Evolutionary conservation across 2,329 filamentous ascomycete species (phyloP), one percentile per base, ranked within the genome.

Genomic region (Clathrospora elynae): DNA sequence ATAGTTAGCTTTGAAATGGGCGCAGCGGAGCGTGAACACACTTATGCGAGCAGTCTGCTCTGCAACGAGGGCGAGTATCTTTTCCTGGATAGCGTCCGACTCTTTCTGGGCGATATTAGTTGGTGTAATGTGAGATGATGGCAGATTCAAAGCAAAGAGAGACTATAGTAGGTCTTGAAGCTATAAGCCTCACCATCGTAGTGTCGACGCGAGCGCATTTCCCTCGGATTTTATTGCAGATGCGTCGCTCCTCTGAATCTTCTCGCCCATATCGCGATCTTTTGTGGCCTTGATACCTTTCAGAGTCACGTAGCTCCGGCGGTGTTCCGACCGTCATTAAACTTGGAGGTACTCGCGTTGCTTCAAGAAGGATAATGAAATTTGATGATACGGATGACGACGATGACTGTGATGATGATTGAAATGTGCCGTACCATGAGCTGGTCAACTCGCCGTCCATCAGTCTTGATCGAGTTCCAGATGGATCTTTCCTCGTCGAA

Each of bases 401-500:
- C 23, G 37, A 32, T 35, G 12, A 9, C n/a, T 17, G 10, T 22
- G n/a, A 31, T 19, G 32, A 23, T 30, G 12, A 13, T 16, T 19
- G 30, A 35, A 18, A 36, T 29, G 34, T 26, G 12, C 60, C 74
- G 66, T 71, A 77, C 75, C 59, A 75, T 71, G 55, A 76, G 71
- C 25, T 57, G 60, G 44, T 78, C 75, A 18, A 76, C 71, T 31
- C 73, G 67, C 35, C 70, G 72, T 5, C 71, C 73, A 50, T 75
- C 72, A 28, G 67, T 65, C 36, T 69, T 69, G 44, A 78, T 75
- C 45, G 73, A 69, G 38, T 72, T 74, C 76, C 76, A 78, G 39
- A 78, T 59, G 11, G 72, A 66, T 20, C 74, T 67, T 58, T 78
- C 75, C 57, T 78, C 75, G 40, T 78, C 75, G 30, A 75, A 70